These are phyloP conservation scores for Aspergillus alliaceus DNA, from an alignment of 2,329 filamentous ascomycete species.

Conservation along the genomic window DNA sequence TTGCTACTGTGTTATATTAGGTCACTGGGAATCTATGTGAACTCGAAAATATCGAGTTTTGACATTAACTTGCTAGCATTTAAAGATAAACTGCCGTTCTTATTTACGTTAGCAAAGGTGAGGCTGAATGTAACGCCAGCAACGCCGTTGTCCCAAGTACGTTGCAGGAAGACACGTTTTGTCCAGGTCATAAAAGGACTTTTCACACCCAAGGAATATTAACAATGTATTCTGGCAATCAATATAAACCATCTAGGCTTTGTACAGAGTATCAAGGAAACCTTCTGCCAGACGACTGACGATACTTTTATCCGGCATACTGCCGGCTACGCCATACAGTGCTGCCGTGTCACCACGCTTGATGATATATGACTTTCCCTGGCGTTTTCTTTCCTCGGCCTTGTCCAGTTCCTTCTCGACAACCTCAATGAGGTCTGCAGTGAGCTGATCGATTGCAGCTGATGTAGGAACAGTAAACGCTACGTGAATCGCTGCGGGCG, in stretches of 20 bases:
- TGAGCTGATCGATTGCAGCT: slow-evolving; percentile 75
- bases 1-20: slow-evolving; percentile 9
- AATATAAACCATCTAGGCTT: slow-evolving; percentile 56
- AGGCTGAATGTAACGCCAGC: slow-evolving; percentile 1
- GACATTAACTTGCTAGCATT: not conserved
- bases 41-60: not conserved
- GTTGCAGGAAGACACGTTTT: not conserved
- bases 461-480: slow-evolving; percentile 88
- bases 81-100: not conserved
- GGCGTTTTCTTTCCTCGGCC: slow-evolving; percentile 65
- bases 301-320: slow-evolving; percentile 91
- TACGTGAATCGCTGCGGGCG: slow-evolving; percentile 87
- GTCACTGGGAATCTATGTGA: slow-evolving; percentile 1
- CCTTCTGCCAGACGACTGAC: slow-evolving; percentile 86
- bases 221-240: slow-evolving; percentile 8
- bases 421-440: slow-evolving; percentile 65
- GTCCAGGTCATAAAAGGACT: not conserved
- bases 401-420: slow-evolving; percentile 73
- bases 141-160: slow-evolving; percentile 10
- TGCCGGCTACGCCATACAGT: slow-evolving; percentile 92
- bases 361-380: slow-evolving; percentile 56
- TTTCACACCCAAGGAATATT: slow-evolving; percentile 11
- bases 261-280: slow-evolving; percentile 91
- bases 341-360: slow-evolving; percentile 73
- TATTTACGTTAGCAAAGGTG: not conserved